Conservation (phyloP, 768 basidiomycete genomes). For the Boletus fagicola region DNA sequence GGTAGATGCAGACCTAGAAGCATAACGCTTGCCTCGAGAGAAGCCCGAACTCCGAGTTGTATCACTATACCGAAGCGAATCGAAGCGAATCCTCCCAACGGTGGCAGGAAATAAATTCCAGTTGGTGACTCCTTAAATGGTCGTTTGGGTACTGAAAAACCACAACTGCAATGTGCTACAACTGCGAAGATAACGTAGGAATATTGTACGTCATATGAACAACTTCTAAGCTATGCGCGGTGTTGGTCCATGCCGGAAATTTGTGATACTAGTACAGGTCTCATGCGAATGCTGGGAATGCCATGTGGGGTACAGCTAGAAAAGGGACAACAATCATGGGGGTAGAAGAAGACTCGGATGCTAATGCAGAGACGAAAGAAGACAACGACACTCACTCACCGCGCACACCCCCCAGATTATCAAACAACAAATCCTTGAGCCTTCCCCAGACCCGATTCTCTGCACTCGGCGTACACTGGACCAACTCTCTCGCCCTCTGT, state of each 20-base stretch:
- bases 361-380: conserved; percentile 5
- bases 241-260: conserved; percentile 24
- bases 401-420: conserved; percentile 22
- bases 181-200: conserved; percentile 18
- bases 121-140: conserved; percentile 4
- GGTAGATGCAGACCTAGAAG: conserved; percentile 18
- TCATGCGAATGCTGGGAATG: conserved; percentile 28
- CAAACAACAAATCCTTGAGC: conserved; percentile 31
- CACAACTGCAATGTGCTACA: conserved; percentile 23
- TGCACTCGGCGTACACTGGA: conserved; percentile 9
- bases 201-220: conserved; percentile 19
- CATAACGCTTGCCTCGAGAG: conserved; percentile 5
- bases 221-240: conserved; percentile 22
- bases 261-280: conserved; percentile 23
- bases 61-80: conserved; percentile 12
- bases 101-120: conserved; percentile 4
- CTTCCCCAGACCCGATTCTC: conserved; percentile 29
- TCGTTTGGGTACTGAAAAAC: conserved; percentile 11
- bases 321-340: conserved; percentile 1
- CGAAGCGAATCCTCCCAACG: background rate
- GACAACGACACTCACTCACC: conserved; percentile 18
- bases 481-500: conserved; percentile 17
- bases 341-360: conserved; percentile 1
- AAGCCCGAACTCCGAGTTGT: conserved; percentile 14
- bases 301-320: conserved; percentile 17